Evolutionary conservation across 2,329 filamentous ascomycete genomes (phyloP), one percentile per base, ranked within the genome.

Genomic region (Penicillium brevicompactum): DNA sequence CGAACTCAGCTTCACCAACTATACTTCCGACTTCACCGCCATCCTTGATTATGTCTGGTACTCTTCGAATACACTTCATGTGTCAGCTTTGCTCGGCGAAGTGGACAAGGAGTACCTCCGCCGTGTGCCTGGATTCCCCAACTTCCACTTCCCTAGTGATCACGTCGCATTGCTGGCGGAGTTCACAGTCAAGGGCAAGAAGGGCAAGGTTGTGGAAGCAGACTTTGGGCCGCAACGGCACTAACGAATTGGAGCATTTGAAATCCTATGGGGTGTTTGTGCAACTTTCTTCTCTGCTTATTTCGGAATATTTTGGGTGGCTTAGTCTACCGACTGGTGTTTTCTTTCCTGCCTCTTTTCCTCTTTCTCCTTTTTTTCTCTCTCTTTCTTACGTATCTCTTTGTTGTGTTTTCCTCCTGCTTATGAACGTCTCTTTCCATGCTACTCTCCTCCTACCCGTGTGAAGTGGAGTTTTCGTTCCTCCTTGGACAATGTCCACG

Each of bases 31-130:
- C n/a, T 99, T 97, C 76, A 85, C 86, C 49, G 92, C 92, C 59
- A 90, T 95, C 54, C 89, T 99, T 63, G 94, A 99, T 73, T 97
- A 97, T 75, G 91, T 99, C 67, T 97, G 92, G 92, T 99, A 96
- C 76, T 92, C 92, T 53, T 93, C 91, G 55, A 96, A 94, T 74
- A 87, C 89, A 21, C 80, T 97, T 43, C 90, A 94, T 70, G 89
- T 95, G 22, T 87, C 91, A 16, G 89, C 89, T 50, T 76, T 97
- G 50, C 86, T 97, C 4, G 92, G 92, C 30, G 89, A 93, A 42
- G 90, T 95, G 2, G 92, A 97, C 71, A 84, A 87, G 60, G 85
- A 90, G 27, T 94, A 96, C 71, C 85, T 96, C 55, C 88, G 90
- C 73, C 85, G 88, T 49, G 91, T 97, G 24, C 92, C 92, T 3